Evolutionary conservation across 768 basidiomycete genomes (phyloP).

Genomic region (Lyophyllum semitale): DNA sequence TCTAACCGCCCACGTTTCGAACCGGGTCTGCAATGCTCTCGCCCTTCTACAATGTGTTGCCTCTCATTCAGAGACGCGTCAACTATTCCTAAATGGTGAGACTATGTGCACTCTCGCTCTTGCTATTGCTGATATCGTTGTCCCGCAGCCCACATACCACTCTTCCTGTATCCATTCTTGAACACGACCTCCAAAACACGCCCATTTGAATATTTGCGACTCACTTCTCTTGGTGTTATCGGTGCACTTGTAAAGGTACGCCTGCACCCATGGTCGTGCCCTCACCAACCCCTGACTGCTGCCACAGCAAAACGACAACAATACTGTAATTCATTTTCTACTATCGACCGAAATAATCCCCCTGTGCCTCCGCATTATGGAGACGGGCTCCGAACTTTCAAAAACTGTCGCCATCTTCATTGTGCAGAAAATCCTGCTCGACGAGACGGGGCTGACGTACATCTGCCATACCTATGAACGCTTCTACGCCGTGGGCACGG

Average conservation of each 20-base stretch:
- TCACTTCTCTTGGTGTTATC: slow-evolving; percentile 98
- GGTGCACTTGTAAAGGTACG: slow-evolving; percentile 95
- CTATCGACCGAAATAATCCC: slow-evolving; percentile 99
- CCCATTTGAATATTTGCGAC: slow-evolving; percentile 99
- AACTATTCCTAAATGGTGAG: slow-evolving; percentile 91
- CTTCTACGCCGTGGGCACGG: slow-evolving; percentile 98
- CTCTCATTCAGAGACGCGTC: slow-evolving; percentile 93
- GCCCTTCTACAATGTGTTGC: slow-evolving; percentile 98
- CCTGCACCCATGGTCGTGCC: neutral
- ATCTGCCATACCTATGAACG: slow-evolving; percentile 99
- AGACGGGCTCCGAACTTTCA: slow-evolving; percentile 96
- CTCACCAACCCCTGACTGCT: neutral
- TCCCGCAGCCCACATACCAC: slow-evolving; percentile 89
- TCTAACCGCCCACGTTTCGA: slow-evolving; percentile 95
- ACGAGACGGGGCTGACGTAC: slow-evolving; percentile 96
- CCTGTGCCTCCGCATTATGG: slow-evolving; percentile 98
- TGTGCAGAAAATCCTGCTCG: slow-evolving; percentile 95
- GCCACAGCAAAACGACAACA: slow-evolving; percentile 96
- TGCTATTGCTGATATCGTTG: slow-evolving; percentile 50
- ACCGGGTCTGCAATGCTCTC: slow-evolving; percentile 98
- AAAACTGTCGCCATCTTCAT: slow-evolving; percentile 99
- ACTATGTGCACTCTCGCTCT: slow-evolving; percentile 2
- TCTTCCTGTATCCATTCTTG: slow-evolving; percentile 98
- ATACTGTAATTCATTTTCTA: slow-evolving; percentile 97
- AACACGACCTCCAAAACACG: slow-evolving; percentile 99